Evolutionary conservation across 306 rosid genomes (phyloP).

Genomic region (Erythrophleum fordii): DNA sequence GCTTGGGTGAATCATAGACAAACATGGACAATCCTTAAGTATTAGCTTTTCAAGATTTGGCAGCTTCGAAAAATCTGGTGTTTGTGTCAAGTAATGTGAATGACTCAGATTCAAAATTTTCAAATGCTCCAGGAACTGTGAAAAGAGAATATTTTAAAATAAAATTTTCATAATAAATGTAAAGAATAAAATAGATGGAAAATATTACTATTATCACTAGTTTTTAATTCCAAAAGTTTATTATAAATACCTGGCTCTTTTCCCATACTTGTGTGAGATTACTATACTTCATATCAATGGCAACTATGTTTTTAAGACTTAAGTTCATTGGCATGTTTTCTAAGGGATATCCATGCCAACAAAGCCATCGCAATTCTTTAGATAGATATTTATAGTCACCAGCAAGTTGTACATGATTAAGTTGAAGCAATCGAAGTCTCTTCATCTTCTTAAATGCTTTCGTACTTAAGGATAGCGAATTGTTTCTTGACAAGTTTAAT

Average conservation of each 20-base stretch:
- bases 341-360: background rate
- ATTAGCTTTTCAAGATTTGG: background rate
- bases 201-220: background rate
- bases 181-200: background rate
- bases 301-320: background rate
- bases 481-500: background rate
- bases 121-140: background rate
- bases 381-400: background rate
- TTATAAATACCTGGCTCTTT: background rate
- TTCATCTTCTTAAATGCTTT: background rate
- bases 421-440: background rate
- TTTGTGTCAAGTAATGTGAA: background rate
- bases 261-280: background rate
- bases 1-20: background rate
- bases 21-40: background rate
- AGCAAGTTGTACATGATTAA: background rate
- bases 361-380: background rate
- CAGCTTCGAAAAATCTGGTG: background rate
- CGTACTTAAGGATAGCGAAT: background rate
- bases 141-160: background rate
- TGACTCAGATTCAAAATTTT: slow-evolving; percentile 2
- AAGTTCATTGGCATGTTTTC: background rate
- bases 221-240: background rate
- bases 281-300: background rate
- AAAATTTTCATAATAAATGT: background rate